Evolutionary conservation across 148 eudicot genomes (phyloP).

Genomic region (Suaeda aralocaspica): DNA sequence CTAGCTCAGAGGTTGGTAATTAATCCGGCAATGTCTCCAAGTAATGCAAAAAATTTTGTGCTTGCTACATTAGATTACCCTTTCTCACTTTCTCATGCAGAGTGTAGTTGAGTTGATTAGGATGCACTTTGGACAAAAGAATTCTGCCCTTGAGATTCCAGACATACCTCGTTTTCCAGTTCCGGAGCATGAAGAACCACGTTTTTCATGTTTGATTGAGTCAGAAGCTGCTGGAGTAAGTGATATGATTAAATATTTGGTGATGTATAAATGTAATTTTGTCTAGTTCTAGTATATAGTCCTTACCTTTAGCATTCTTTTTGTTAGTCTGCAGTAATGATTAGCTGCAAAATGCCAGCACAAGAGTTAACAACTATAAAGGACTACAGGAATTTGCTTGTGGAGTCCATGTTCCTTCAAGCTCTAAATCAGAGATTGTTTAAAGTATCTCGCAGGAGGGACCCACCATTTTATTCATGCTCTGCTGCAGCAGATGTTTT

Average conservation of each 20-base stretch:
- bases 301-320: constrained; percentile 20
- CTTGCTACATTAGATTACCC: constrained; percentile 3
- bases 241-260: background rate
- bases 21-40: constrained; percentile 10
- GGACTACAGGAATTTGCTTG: constrained; percentile 71
- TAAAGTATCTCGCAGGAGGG: constrained; percentile 59
- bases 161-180: constrained; percentile 46
- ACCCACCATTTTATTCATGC: constrained; percentile 71
- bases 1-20: constrained; percentile 58
- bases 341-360: constrained; percentile 74
- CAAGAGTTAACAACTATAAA: constrained; percentile 55
- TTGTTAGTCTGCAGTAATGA: constrained; percentile 69
- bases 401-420: constrained; percentile 67
- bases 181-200: constrained; percentile 68
- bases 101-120: constrained; percentile 65
- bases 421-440: constrained; percentile 77
- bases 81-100: constrained; percentile 31
- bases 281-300: background rate
- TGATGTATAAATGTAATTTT: constrained; percentile 1
- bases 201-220: constrained; percentile 64
- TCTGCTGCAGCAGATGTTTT: constrained; percentile 65
- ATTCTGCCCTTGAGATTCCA: constrained; percentile 37
- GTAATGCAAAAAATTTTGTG: background rate
- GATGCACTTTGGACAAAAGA: constrained; percentile 53
- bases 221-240: constrained; percentile 87